Evolutionary conservation across 2,329 filamentous ascomycete species (phyloP), one percentile per base, ranked within the genome.

Genomic region (Colletotrichum liaoningense): DNA sequence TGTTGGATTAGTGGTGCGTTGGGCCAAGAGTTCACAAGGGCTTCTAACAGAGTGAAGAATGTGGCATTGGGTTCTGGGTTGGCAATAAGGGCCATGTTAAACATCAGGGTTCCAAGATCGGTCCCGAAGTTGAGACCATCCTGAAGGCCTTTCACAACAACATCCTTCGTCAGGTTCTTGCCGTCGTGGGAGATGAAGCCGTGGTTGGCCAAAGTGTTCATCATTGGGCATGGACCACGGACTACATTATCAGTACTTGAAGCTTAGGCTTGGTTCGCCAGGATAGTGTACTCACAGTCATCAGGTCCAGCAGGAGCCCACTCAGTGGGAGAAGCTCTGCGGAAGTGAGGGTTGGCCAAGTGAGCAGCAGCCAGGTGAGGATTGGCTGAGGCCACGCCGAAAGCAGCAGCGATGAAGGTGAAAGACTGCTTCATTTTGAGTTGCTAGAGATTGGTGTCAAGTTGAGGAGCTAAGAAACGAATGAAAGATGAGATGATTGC

Each of bases 201-300:
- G 72, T 88, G 85, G 76, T 88, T 89, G 5, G 86, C 84, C n/a
- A 89, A 79, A 0, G 86, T 84, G 77, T 89, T 89, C 69, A 88
- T 79, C 83, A 87, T 86, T 1, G 87, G 86, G 70, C 87, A 89
- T 28, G 87, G 86, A 0, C 83, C 81, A 19, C 83, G 80, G 24
- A 82, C 81, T 84, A 30, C 12, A 46, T 19, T 4, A 26, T 75
- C 1, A 72, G 46, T 3, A 6, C 5, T 33, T 19, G 5, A 35
- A 2, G 1, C 26, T 4, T 4, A 16, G 12, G 26, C 14, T 3
- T 11, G 0, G 5, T 2, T 11, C 24, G 9, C 7, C 14, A 16
- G 3, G 0, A 4, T 14, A n/a, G 1, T 28, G n/a, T 24, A 55
- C 67, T 1, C 49, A 75, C 67, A 68, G 22, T 72, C 67, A 35